phyloP scores from a whole-genome alignment of 148 eudicot genomes.

The Heliamphora exappendiculata region DNA sequence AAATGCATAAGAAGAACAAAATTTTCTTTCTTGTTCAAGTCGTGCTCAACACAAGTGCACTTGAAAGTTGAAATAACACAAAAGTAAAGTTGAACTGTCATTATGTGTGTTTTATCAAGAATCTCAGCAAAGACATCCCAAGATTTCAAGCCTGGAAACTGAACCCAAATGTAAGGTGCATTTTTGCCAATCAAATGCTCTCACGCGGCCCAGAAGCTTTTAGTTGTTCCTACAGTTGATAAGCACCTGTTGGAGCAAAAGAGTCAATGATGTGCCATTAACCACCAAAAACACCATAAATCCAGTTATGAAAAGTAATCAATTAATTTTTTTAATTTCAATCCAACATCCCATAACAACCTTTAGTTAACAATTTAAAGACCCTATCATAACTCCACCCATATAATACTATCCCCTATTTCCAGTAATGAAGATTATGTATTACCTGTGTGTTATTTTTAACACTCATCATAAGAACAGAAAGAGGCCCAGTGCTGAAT shows the following conservation, averaged over 20 bases:
- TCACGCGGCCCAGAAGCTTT: conserved; percentile 69
- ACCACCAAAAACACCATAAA: background rate
- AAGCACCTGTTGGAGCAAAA: conserved; percentile 45
- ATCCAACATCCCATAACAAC: background rate
- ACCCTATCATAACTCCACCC: background rate
- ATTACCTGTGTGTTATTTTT: conserved; percentile 86
- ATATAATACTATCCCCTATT: background rate
- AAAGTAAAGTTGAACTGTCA: conserved; percentile 36
- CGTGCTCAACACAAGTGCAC: background rate
- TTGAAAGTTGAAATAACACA: background rate
- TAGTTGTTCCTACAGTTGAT: conserved; percentile 92
- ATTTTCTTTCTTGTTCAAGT: background rate
- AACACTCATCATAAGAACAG: conserved; percentile 85
- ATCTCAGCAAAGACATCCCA: conserved; percentile 75
- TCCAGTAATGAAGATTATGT: background rate
- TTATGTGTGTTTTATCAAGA: conserved; percentile 58
- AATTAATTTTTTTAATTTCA: background rate
- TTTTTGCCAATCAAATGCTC: conserved; percentile 74
- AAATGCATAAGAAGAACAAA: background rate
- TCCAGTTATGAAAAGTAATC: background rate
- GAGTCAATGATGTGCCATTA: background rate
- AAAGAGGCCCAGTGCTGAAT: conserved; percentile 87
- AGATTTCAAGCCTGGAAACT: conserved; percentile 72
- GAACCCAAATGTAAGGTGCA: too few species aligned
- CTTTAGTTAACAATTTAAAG: background rate